Conservation (phyloP, 345 rosid species). For the Syzygium aromaticum region DNA sequence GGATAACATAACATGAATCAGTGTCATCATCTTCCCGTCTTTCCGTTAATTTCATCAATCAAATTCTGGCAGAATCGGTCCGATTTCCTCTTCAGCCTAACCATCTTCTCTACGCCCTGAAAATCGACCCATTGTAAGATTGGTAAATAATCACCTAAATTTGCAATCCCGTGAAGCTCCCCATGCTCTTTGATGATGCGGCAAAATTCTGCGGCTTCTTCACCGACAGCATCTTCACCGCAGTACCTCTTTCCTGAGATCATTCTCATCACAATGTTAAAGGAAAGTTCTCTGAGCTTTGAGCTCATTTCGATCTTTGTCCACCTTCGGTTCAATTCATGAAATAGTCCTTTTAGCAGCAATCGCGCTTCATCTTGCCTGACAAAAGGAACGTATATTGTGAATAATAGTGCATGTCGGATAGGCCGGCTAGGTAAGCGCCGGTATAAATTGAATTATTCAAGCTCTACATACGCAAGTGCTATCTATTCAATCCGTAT, state of each 20-base stretch:
- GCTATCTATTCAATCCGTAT: too few relatives aligned
- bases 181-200: background rate
- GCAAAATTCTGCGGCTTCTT: background rate
- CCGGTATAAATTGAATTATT: background rate
- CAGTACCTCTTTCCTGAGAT: slow-evolving; percentile 2
- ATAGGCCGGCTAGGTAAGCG: background rate
- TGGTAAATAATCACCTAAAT: background rate
- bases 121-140: background rate
- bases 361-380: background rate
- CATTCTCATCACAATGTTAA: slow-evolving; percentile 3
- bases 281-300: background rate
- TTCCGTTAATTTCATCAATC: background rate
- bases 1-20: background rate
- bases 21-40: background rate
- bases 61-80: background rate
- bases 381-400: background rate
- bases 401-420: background rate
- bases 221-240: background rate
- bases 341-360: background rate
- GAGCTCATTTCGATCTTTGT: background rate
- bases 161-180: background rate
- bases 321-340: background rate
- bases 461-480: background rate
- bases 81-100: background rate
- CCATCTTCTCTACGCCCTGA: background rate